A percentile compares a stretch with the other conserved stretches of the same genome.
phyloP scores from a whole-genome alignment of 352 stramenopile species.

The Phytophthora meadii region DNA sequence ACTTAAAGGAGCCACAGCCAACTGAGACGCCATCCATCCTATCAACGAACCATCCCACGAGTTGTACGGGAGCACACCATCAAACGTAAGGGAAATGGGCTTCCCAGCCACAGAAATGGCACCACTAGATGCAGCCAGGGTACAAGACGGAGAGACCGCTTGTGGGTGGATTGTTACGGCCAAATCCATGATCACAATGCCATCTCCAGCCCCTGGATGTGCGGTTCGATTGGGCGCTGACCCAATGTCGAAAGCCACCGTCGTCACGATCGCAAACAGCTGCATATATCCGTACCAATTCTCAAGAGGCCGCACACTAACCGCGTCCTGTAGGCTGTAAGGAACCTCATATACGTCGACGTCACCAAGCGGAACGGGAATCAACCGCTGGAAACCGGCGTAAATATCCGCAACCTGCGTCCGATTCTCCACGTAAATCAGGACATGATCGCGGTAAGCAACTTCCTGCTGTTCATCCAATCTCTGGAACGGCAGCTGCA shows the following conservation, averaged over 20 bases:
- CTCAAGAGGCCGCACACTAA: constrained; percentile 39
- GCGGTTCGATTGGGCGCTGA: constrained; percentile 32
- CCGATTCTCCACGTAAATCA: constrained; percentile 48
- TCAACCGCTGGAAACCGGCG: constrained; percentile 35
- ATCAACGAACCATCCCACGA: constrained; percentile 11
- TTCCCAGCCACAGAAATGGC: constrained; percentile 30
- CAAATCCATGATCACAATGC: constrained; percentile 49
- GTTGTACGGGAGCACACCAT: constrained; percentile 13
- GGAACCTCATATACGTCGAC: constrained; percentile 47
- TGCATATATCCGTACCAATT: constrained; percentile 44
- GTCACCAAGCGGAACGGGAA: constrained; percentile 25
- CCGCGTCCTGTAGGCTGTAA: constrained; percentile 31
- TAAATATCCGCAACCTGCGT: constrained; percentile 48
- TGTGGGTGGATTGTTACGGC: constrained; percentile 45
- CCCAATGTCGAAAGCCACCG: constrained; percentile 48
- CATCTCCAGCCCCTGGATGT: constrained; percentile 38
- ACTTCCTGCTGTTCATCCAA: constrained; percentile 44
- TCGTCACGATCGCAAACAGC: constrained; percentile 52
- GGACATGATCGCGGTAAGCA: constrained; percentile 40
- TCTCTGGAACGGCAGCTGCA: constrained; percentile 49
- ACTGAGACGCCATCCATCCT: constrained; percentile 28
- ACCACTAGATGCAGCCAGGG: constrained; percentile 11
- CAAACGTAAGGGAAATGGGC: constrained; percentile 26
- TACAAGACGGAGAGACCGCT: constrained; percentile 14
- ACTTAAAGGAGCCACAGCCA: constrained; percentile 23